Base-by-base conservation (phyloP, 345 rosid species). In the Aquilaria yunnanensis region DNA sequence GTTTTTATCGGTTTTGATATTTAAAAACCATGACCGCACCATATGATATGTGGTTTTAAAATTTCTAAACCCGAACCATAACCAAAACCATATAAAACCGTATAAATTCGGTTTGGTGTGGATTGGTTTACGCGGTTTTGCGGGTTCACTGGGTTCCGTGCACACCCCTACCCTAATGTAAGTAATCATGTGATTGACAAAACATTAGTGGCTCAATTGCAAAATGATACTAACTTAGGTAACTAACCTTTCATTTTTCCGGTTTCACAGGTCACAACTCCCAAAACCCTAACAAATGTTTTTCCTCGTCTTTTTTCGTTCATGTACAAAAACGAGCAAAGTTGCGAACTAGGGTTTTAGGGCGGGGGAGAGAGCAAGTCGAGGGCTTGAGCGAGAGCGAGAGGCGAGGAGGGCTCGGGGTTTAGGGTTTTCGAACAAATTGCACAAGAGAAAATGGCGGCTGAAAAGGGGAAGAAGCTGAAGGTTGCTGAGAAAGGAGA, bases 381-480 rank as follows among this genome's bases (percentile, higher is more conserved):
- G 54, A 53, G 54, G 58, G 31, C 16, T 9, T 37, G n/a, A 47
- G 8, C 32, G 54, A 3, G 59, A 46, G 47, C 14, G 59, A 32
- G 43, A 61, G 37, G 33, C 32, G 12, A 54, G 47, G 41, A 43
- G 54, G 68, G 60, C 65, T 61, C 76, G 54, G 70, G 74, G 71
- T 52, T 64, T 62, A 43, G 4, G 51, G 14, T 61, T 49, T 5
- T 50, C 16, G 50, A 4, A 31, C 13, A 23, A 31, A 14, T 33
- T 43, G 55, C 41, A 11, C 41, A 51, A 64, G 62, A 12, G 11
- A 77, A 67, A 66, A 91, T 91, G 97, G 94, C 79, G 50, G 86
- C 80, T 6, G 94, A 88, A 70, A 91, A 85, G 78, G 89, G 87
- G 59, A 94, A 91, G 83, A 94, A 87, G 82, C 74, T 81, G 71